These are phyloP conservation scores for Gossypium davidsonii DNA, from an alignment of 441 rosid genomes.

Conservation along the genomic window DNA sequence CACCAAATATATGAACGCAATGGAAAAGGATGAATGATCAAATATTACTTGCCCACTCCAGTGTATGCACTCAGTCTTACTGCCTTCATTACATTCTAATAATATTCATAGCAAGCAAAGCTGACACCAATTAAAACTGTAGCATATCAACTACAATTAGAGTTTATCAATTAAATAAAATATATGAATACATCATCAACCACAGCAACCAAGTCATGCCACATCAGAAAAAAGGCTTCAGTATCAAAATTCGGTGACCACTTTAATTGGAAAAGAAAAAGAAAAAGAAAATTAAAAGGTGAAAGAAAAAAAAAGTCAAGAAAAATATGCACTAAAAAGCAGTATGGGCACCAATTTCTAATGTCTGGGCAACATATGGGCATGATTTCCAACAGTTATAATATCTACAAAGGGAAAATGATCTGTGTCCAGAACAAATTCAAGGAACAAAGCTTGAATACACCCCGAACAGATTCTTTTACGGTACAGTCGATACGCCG, in stretches of 20 bases:
- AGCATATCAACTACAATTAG: constrained; percentile 19
- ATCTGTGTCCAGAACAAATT: constrained; percentile 39
- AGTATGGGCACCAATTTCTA: constrained; percentile 30
- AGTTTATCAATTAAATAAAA: constrained; percentile 19
- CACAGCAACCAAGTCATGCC: constrained; percentile 27
- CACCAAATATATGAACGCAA: not conserved
- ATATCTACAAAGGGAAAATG: constrained; percentile 53
- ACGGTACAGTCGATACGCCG: constrained; percentile 24
- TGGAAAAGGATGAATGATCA: not conserved
- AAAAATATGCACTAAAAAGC: constrained; percentile 34
- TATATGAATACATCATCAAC: constrained; percentile 19
- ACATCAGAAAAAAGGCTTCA: constrained; percentile 15
- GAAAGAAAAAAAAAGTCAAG: constrained; percentile 13
- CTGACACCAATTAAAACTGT: constrained; percentile 9
- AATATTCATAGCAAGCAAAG: constrained; percentile 3
- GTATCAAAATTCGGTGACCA: constrained; percentile 30
- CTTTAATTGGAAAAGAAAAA: constrained; percentile 19
- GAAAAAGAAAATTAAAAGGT: not conserved
- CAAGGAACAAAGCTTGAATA: constrained; percentile 29
- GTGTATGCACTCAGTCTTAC: not conserved
- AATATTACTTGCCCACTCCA: not conserved
- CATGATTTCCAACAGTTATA: constrained; percentile 45
- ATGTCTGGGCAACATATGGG: constrained; percentile 31
- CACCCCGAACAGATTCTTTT: constrained; percentile 24
- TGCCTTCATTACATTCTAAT: not conserved